These are phyloP conservation scores for Dioscorea dumetorum DNA, from an alignment of 106 monocot species.

Conservation along the genomic window DNA sequence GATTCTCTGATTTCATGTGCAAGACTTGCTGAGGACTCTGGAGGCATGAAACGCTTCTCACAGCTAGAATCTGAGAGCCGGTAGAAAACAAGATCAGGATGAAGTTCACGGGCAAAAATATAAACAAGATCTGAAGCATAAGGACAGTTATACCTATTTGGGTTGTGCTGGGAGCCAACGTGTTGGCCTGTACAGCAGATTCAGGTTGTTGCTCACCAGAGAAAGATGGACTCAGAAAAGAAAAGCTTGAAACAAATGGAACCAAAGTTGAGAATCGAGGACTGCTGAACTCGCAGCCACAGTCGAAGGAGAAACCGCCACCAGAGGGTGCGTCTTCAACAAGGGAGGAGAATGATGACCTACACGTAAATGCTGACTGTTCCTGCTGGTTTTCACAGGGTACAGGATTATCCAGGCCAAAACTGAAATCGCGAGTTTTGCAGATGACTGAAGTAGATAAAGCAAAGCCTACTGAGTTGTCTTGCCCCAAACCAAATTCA, in stretches of 20 bases:
- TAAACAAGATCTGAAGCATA: not conserved
- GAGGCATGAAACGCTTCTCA: conserved; percentile 10
- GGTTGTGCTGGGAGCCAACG: conserved; percentile 1
- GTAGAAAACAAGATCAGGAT: not conserved
- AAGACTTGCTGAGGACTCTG: not conserved
- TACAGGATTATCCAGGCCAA: conserved; percentile 26
- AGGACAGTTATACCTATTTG: conserved; percentile 24
- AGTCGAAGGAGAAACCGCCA: conserved; percentile 57
- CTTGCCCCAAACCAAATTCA: not conserved
- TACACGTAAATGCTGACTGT: conserved; percentile 44
- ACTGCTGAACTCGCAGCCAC: conserved; percentile 13
- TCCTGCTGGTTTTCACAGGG: conserved; percentile 13
- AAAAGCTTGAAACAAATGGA: conserved; percentile 43
- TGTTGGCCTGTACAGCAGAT: conserved; percentile 1
- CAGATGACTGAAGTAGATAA: conserved; percentile 34
- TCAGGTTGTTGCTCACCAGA: conserved; percentile 19
- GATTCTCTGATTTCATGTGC: conserved; percentile 2
- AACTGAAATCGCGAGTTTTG: conserved; percentile 53
- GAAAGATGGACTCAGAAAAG: conserved; percentile 40
- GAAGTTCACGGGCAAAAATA: too few relatives aligned
- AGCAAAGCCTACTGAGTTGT: conserved; percentile 24
- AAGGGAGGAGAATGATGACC: conserved; percentile 62
- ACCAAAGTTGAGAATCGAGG: conserved; percentile 24
- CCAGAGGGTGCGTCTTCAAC: conserved; percentile 13
- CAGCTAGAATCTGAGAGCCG: conserved; percentile 26